These are phyloP conservation scores for Yarrowia keelungensis DNA, from an alignment of 805 yeast species.

Conservation along the genomic window DNA sequence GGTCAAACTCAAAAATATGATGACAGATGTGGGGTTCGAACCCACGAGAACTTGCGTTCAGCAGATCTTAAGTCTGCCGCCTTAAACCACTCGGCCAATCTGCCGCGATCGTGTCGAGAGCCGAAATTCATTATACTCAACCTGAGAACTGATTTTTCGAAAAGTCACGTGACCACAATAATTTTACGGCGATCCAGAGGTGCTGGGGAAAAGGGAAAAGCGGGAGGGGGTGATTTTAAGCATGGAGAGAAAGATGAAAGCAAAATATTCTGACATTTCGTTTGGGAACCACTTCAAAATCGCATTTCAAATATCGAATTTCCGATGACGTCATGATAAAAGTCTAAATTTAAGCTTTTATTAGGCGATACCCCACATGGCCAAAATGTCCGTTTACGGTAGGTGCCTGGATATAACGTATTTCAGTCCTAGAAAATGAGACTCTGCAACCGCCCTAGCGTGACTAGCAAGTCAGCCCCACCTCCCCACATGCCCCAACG, in stretches of 20 bases:
- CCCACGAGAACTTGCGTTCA: slow-evolving; percentile 51
- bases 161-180: slow-evolving; percentile 10
- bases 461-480: not conserved
- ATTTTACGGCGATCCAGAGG: not conserved
- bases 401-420: not conserved
- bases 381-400: not conserved
- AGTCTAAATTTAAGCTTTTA: not conserved
- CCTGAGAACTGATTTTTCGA: not conserved
- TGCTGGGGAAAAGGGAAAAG: not conserved
- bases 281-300: not conserved
- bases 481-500: not conserved
- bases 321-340: not conserved
- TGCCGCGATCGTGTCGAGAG: slow-evolving; percentile 43
- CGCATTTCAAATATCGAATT: not conserved
- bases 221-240: not conserved
- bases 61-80: slow-evolving; percentile 52
- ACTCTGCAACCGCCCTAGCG: too few species aligned
- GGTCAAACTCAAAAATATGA: slow-evolving; percentile 41
- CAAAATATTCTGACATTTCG: not conserved
- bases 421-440: not conserved
- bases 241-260: not conserved
- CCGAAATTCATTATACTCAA: not conserved
- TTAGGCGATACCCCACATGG: not conserved
- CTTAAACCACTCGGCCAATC: slow-evolving; percentile 51
- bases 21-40: slow-evolving; percentile 52